Evolutionary conservation across 768 basidiomycete species (phyloP), one percentile per base, ranked within the genome.

Genomic region (Mycena haematopus): DNA sequence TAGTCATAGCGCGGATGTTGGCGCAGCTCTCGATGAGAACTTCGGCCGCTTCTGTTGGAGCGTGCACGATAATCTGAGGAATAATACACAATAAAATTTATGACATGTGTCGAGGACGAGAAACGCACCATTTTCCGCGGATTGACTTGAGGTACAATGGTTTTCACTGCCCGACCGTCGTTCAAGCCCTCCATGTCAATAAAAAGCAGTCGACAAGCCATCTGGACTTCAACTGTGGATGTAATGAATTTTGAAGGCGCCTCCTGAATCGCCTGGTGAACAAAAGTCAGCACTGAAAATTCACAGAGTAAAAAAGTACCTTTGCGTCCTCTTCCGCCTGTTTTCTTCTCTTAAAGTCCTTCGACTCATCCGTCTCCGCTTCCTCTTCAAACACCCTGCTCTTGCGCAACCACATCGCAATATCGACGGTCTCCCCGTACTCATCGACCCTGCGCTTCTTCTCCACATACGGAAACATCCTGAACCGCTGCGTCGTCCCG

Each of bases 391-490:
- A 84, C 45, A 91, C 88, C 76, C 91, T 92, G 0, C 95, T 93
- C 71, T 93, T 93, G 63, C 94, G 82, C 61, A 99, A 74, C 97
- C 97, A 99, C 86, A 94, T 91, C 3, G 91, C 95, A 7, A 99
- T 91, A 74, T 99, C 97, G 54, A 99, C 81, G 11, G 88, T 91
- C 79, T 99, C 97, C 10, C 97, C 97, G 72, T 93, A 99, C 68
- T 92, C 93, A 72, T 99, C 97, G 22, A 99, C 92, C 67, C 92
- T 84, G 67, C 94, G 80, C 71, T 91, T 93, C 76, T 93, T 90
- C 77, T 99, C 96, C 29, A 96, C 87, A 67, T 94, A 95, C 0
- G 97, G 97, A 77, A 98, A 99, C 95, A 98, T 98, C 66, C 96
- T 84, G 74, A 92, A 99, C 55, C 97, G 81, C 65, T 91, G 92